Evolutionary conservation across 768 basidiomycete genomes (phyloP), one percentile per base, ranked within the genome.

Genomic region (Mycena maculata): DNA sequence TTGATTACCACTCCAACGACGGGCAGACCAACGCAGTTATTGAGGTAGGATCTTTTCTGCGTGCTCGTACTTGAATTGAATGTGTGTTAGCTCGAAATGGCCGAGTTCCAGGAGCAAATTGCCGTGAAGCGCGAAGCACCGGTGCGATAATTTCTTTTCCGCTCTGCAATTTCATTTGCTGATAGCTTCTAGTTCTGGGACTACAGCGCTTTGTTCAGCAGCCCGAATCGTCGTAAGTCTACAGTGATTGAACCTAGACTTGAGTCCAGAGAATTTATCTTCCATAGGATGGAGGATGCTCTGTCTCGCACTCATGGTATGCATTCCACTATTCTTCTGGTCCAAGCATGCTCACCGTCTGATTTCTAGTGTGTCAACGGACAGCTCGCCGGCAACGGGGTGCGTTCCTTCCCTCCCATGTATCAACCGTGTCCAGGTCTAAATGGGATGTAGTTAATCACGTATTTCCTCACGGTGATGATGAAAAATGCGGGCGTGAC

Each of bases 371-470:
- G 69, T 70, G 42, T 74, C 44, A 75, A 75, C 57, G 74, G 74
- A 42, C 74, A 75, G 45, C 57, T 75, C 9, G 74, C 74, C 5
- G 74, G 74, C 10, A 75, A 75, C 50, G 74, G 74, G 22, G 71
- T 73, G 39, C 27, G 72, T 65, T 3, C 31, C 22, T 15, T 36
- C 31, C 13, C 22, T 68, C 18, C 28, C 20, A 12, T 18, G 7
- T 25, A 30, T n/a, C 3, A 48, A 22, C 15, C 30, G 59, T 18
- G 12, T 42, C 16, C 33, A 6, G 13, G 1, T 42, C 45, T 50
- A 20, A 54, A 22, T 11, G 22, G 18, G 13, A 57, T 10, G 25
- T 42, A 73, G 72, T 53, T 75, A 42, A 74, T 75, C 57, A 75
- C 74, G 23, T 75, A 75, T 57, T 75, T 71, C 59, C 63, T 75